phyloP scores from a whole-genome alignment of 2,329 filamentous ascomycete species.

The Seiridium unicorne region DNA sequence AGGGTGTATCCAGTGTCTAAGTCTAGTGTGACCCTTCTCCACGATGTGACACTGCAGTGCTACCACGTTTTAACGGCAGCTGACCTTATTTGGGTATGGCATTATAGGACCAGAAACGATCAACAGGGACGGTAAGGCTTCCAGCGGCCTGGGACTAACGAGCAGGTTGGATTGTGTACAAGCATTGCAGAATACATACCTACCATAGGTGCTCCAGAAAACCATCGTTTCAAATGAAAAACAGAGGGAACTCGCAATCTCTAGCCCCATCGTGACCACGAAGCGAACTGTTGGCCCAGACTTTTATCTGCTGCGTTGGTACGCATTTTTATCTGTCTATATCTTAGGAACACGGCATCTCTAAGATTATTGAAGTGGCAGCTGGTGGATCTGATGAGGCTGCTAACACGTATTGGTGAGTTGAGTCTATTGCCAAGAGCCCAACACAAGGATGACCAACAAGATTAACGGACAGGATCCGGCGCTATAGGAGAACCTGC shows the following conservation, averaged over 20 bases:
- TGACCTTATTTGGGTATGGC: neutral
- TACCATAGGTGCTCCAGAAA: too few relatives aligned
- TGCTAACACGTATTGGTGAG: neutral
- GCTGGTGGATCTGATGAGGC: neutral
- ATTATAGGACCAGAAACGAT: neutral
- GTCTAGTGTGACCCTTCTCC: neutral
- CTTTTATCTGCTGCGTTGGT: too few relatives aligned
- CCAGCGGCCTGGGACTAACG: too few relatives aligned
- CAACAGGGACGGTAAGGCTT: neutral
- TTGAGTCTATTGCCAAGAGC: neutral
- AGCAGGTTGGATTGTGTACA: too few relatives aligned
- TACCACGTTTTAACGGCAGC: neutral
- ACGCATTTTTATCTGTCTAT: neutral
- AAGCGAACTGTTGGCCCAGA: too few relatives aligned
- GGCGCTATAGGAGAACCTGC: slow-evolving; percentile 1
- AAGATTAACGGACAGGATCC: neutral
- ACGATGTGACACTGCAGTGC: neutral
- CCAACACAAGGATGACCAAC: neutral
- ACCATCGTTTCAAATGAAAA: too few relatives aligned
- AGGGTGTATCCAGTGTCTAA: neutral
- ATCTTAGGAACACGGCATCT: neutral
- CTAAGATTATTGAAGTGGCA: neutral
- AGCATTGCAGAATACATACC: too few relatives aligned
- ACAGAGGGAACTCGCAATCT: too few relatives aligned
- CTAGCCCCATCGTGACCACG: too few relatives aligned